Evolutionary conservation across 2,329 filamentous ascomycete species (phyloP).

Genomic region (Colletotrichum agaves): DNA sequence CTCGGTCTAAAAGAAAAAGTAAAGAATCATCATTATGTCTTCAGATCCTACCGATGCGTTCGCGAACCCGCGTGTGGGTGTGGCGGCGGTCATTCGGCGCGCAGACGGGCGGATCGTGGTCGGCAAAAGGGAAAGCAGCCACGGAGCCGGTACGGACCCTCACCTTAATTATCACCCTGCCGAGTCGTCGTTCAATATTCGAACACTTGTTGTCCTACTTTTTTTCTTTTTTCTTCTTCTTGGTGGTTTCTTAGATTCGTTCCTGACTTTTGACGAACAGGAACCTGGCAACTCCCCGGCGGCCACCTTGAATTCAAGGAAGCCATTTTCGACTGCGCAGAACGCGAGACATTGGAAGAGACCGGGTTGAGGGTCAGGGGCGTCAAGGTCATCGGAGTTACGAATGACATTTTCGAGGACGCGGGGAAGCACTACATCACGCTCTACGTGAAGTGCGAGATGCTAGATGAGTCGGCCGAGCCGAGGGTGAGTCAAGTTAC

Average conservation of each 20-base stretch:
- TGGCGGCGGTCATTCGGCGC: slow-evolving; percentile 58
- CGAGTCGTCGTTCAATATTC: not conserved
- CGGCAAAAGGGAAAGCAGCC: slow-evolving; percentile 59
- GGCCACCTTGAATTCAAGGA: slow-evolving; percentile 81
- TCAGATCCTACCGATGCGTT: not conserved
- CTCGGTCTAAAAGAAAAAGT: no score
- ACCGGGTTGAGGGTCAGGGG: slow-evolving; percentile 69
- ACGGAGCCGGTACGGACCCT: slow-evolving; percentile 55
- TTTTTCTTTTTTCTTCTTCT: fast-evolving
- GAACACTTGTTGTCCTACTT: no score
- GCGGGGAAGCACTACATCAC: slow-evolving; percentile 80
- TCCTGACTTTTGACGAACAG: slow-evolving; percentile 46
- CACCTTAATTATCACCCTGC: not conserved
- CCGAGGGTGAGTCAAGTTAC: slow-evolving; percentile 59
- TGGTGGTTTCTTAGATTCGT: no score
- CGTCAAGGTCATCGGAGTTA: slow-evolving; percentile 66
- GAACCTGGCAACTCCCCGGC: slow-evolving; percentile 75
- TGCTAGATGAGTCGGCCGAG: slow-evolving; percentile 57
- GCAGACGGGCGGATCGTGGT: slow-evolving; percentile 56
- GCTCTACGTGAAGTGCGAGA: slow-evolving; percentile 69
- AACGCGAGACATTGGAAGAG: slow-evolving; percentile 76
- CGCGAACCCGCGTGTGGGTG: slow-evolving; percentile 56
- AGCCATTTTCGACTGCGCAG: slow-evolving; percentile 68
- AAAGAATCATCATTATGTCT: not conserved
- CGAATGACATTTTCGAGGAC: slow-evolving; percentile 72